phyloP scores from a whole-genome alignment of 441 rosid species.

The Geranium incanum region DNA sequence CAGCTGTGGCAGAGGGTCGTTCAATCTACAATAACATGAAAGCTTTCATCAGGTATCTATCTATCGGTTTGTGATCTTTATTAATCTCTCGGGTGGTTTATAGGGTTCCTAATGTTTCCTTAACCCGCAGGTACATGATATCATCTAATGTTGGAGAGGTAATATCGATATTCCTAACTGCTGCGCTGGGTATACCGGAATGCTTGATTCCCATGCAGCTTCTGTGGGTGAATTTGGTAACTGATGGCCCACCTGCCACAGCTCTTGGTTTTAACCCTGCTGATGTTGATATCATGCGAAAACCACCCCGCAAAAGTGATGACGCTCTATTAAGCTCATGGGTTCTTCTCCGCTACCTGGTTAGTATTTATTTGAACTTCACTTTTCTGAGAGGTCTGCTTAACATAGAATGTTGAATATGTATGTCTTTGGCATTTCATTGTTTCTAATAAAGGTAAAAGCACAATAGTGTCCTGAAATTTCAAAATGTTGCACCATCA shows the following conservation, averaged over 20 bases:
- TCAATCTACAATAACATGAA: constrained; percentile 46
- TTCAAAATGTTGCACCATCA: too few relatives aligned
- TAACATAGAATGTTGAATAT: too few relatives aligned
- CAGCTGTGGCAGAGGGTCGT: constrained; percentile 44
- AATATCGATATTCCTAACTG: constrained; percentile 41
- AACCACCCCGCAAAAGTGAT: constrained; percentile 43
- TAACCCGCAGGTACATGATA: constrained; percentile 40
- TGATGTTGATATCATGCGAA: constrained; percentile 41
- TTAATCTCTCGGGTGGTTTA: not conserved
- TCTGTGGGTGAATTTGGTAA: constrained; percentile 49
- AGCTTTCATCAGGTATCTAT: constrained; percentile 37
- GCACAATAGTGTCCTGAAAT: too few relatives aligned
- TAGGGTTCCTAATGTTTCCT: not conserved
- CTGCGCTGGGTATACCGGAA: constrained; percentile 45
- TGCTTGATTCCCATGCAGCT: constrained; percentile 47
- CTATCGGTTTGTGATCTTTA: not conserved
- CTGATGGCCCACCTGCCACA: constrained; percentile 50
- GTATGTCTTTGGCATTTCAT: too few relatives aligned
- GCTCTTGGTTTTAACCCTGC: constrained; percentile 52
- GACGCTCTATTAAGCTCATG: constrained; percentile 39
- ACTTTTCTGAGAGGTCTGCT: too few relatives aligned
- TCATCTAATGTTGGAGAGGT: constrained; percentile 52
- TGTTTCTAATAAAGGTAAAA: too few relatives aligned
- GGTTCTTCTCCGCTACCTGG: constrained; percentile 49
- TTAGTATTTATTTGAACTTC: constrained; percentile 11